Conservation (phyloP, 140 eudicot species). For the Oenanthe javanica region DNA sequence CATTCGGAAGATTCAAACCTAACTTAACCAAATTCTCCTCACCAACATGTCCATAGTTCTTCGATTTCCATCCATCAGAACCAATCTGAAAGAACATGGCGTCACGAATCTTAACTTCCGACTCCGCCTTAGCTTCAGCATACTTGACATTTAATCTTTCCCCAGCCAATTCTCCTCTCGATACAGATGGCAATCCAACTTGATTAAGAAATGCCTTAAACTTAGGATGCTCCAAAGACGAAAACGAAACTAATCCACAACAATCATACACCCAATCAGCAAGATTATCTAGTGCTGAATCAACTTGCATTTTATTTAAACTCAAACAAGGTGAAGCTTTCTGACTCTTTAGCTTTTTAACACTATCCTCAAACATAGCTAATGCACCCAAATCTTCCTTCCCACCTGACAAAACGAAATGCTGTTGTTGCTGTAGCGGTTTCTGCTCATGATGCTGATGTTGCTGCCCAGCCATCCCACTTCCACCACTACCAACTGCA, state of each 20-base stretch:
- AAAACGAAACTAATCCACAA: conserved; percentile 75
- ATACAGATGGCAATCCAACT: conserved; percentile 63
- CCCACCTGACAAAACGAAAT: conserved; percentile 75
- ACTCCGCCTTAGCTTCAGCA: conserved; percentile 52
- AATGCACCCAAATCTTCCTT: conserved; percentile 82
- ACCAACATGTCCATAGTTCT: conserved; percentile 25
- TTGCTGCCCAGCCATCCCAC: conserved; percentile 18
- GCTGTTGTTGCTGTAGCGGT: conserved; percentile 25
- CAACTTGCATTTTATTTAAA: conserved; percentile 58
- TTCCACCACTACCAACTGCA: conserved; percentile 15
- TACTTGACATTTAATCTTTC: conserved; percentile 62
- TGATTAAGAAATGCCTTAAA: conserved; percentile 68
- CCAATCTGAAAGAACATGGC: conserved; percentile 87
- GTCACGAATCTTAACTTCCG: conserved; percentile 74
- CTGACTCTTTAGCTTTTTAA: conserved; percentile 74
- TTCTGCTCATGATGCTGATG: conserved; percentile 21
- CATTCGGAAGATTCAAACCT: conserved; percentile 82
- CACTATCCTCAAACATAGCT: conserved; percentile 90
- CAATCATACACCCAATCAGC: conserved; percentile 87
- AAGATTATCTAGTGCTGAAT: conserved; percentile 52
- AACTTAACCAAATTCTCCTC: conserved; percentile 74
- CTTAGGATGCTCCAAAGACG: conserved; percentile 80
- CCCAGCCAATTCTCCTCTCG: conserved; percentile 51
- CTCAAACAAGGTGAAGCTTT: conserved; percentile 65
- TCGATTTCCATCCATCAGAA: conserved; percentile 75